Conservation (phyloP, 176 grass and related monocot genomes). For the Stipa capillata region DNA sequence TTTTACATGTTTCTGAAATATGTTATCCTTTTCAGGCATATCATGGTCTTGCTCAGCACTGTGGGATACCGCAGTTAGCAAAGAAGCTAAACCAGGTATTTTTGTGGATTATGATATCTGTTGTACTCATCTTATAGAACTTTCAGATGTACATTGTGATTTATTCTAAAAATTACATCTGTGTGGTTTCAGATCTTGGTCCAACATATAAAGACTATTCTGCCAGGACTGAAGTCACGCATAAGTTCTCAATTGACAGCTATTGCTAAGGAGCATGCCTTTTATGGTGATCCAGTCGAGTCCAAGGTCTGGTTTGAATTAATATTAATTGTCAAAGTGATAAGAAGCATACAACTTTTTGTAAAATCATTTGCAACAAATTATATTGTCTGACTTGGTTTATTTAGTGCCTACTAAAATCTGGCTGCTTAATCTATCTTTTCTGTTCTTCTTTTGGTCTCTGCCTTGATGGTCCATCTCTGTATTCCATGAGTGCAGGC, state of each 20-base stretch:
- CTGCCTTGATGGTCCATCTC: conserved; percentile 7
- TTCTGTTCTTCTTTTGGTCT: conserved; percentile 13
- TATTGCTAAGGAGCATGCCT: conserved; percentile 81
- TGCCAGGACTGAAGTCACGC: conserved; percentile 82
- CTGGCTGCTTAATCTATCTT: neutral
- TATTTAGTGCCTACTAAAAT: neutral
- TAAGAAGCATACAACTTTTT: neutral
- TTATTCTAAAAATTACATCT: conserved; percentile 5
- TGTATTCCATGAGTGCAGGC: conserved; percentile 41
- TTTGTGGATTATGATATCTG: neutral
- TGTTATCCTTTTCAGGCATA: conserved; percentile 56
- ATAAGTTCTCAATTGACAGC: conserved; percentile 81
- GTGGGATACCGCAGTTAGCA: conserved; percentile 88
- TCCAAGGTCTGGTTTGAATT: conserved; percentile 62
- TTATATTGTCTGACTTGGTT: neutral
- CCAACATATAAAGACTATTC: conserved; percentile 85
- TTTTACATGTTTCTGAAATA: conserved; percentile 9
- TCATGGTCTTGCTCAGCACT: conserved; percentile 80
- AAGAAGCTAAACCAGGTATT: conserved; percentile 95
- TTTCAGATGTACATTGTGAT: neutral
- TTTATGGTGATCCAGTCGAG: conserved; percentile 88
- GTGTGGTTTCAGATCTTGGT: conserved; percentile 82
- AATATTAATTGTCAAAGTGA: conserved; percentile 1
- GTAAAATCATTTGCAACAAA: neutral
- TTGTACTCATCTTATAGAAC: neutral